Percentiles rank a stretch among this genome's conserved stretches.
Conservation (phyloP, 805 yeast genomes). For the Debaryomyces tyrocola region DNA sequence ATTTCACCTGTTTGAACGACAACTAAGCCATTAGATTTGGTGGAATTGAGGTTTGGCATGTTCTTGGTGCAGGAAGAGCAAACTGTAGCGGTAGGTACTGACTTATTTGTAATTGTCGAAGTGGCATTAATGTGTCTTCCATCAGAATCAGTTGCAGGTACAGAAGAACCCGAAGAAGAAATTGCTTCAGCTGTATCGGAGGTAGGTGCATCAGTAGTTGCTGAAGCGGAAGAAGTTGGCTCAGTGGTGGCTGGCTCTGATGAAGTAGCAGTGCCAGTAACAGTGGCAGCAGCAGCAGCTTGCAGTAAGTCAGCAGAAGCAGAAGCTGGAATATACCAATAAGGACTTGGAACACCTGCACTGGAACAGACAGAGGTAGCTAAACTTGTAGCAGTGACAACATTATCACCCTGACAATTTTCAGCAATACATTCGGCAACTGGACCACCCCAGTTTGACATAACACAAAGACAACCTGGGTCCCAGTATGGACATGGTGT, state of each 20-base stretch:
- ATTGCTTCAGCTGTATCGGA: constrained; percentile 4
- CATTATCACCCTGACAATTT: constrained; percentile 36
- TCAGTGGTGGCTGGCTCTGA: background rate
- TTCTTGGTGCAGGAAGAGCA: too few species aligned
- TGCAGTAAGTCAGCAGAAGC: constrained; percentile 26
- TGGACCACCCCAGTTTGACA: constrained; percentile 31
- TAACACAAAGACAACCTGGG: constrained; percentile 46
- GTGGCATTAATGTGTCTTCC: too few species aligned
- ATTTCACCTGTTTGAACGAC: too few species aligned
- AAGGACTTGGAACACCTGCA: constrained; percentile 36
- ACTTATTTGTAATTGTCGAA: too few species aligned
- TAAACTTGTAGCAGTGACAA: constrained; percentile 22
- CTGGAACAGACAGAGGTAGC: constrained; percentile 33
- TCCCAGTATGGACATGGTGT: constrained; percentile 50
- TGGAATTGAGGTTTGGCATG: too few species aligned
- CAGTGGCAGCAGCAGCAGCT: constrained; percentile 12
- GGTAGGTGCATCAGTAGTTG: background rate
- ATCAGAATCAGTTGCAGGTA: too few species aligned
- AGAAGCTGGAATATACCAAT: constrained; percentile 28
- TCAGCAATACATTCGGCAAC: constrained; percentile 40
- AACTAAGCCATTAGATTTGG: too few species aligned
- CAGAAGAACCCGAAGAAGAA: too few species aligned
- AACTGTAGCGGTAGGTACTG: too few species aligned
- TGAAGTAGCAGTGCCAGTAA: constrained; percentile 10
- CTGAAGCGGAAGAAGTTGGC: background rate